Conservation (phyloP, 2,329 filamentous ascomycete genomes). For the Neophaeococcomyces aloes region DNA sequence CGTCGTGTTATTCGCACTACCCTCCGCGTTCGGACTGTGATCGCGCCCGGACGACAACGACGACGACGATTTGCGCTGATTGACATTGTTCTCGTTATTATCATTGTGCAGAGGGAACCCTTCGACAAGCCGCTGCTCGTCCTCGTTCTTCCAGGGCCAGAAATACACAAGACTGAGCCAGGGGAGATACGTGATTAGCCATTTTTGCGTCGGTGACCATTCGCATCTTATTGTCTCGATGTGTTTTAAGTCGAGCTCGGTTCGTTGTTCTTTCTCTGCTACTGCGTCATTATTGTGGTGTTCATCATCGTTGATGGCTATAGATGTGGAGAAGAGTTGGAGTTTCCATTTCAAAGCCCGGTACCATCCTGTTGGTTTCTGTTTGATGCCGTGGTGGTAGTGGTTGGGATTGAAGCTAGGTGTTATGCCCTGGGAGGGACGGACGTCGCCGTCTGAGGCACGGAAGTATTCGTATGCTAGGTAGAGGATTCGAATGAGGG, state of each 20-base stretch:
- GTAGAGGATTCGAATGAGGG: constrained; percentile 9
- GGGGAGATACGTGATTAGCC: constrained; percentile 9
- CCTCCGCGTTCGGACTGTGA: no score
- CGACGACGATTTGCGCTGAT: no score
- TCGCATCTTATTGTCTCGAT: constrained; percentile 6
- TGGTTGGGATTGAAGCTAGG: background rate
- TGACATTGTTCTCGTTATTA: no score
- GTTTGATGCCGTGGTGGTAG: background rate
- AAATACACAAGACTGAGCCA: constrained; percentile 10
- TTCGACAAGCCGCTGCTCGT: background rate
- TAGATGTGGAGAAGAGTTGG: constrained; percentile 8
- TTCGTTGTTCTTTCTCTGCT: background rate
- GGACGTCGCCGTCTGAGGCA: constrained; percentile 8
- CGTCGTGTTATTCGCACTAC: no score
- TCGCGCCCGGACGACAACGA: no score
- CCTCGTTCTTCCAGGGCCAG: background rate
- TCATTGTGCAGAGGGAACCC: no score
- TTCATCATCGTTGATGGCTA: constrained; percentile 7
- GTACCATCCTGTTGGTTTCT: background rate
- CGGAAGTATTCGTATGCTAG: constrained; percentile 9
- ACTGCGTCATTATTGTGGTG: background rate
- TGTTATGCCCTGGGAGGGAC: constrained; percentile 7
- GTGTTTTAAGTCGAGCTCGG: constrained; percentile 3
- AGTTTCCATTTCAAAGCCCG: background rate
- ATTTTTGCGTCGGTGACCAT: constrained; percentile 3